Evolutionary conservation across 2,329 filamentous ascomycete species (phyloP).

Genomic region (Diaporthe helianthi): DNA sequence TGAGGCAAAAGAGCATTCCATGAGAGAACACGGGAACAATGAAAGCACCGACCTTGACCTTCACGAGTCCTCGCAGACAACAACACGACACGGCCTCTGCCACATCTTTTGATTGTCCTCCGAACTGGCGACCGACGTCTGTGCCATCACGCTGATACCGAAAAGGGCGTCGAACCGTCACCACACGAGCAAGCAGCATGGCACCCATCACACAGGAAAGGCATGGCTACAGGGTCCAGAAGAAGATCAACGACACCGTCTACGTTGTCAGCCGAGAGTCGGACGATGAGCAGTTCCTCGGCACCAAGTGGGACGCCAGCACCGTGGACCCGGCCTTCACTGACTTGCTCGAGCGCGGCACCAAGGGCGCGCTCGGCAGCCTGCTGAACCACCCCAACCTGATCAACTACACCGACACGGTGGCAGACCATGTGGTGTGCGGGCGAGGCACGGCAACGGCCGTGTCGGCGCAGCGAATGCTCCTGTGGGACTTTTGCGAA

Average conservation of each 20-base stretch:
- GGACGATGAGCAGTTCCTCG: conserved; percentile 46
- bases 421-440: conserved; percentile 35
- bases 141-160: background rate
- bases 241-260: conserved; percentile 40
- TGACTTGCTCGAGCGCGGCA: conserved; percentile 41
- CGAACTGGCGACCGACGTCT: background rate
- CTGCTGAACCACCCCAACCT: conserved; percentile 60
- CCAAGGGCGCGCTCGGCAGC: conserved; percentile 42
- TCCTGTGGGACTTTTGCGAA: conserved; percentile 61
- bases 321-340: conserved; percentile 31
- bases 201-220: conserved; percentile 37
- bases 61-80: background rate
- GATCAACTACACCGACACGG: conserved; percentile 50
- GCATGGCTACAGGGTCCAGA: conserved; percentile 42
- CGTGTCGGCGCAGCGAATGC: conserved; percentile 39
- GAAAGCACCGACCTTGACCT: background rate
- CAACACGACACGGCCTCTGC: background rate
- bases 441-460: conserved; percentile 27
- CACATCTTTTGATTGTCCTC: background rate
- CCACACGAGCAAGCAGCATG: background rate
- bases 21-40: conserved; percentile 30
- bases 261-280: conserved; percentile 44
- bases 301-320: conserved; percentile 38
- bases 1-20: conserved; percentile 16
- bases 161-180: background rate